Conservation (phyloP, 73 alveolate species). For the Paramecium octaurelia region DNA sequence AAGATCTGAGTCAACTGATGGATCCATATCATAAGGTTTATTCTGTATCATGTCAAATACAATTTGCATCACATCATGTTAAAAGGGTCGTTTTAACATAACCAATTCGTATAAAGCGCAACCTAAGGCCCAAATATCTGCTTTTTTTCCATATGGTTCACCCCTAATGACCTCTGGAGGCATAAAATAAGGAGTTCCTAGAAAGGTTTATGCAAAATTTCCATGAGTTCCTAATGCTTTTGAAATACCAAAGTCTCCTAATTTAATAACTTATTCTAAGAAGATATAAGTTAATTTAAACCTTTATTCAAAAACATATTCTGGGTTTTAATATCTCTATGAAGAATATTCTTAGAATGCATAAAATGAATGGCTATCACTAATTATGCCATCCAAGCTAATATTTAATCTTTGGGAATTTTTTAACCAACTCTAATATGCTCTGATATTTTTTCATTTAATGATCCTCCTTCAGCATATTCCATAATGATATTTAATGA, state of each 20-base stretch:
- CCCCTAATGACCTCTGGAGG: constrained; percentile 96
- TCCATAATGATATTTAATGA: constrained; percentile 91
- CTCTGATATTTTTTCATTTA: constrained; percentile 81
- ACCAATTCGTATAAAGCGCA: constrained; percentile 94
- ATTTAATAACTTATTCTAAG: constrained; percentile 77
- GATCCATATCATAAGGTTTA: constrained; percentile 70
- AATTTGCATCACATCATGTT: constrained; percentile 72
- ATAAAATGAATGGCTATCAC: constrained; percentile 88
- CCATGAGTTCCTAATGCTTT: constrained; percentile 82
- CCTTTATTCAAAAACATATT: constrained; percentile 85
- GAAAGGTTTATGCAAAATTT: constrained; percentile 82
- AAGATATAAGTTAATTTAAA: not conserved
- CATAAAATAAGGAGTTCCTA: constrained; percentile 98
- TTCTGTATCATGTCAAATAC: constrained; percentile 72
- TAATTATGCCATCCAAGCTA: constrained; percentile 86
- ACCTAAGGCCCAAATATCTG: constrained; percentile 99
- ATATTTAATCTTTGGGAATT: constrained; percentile 78
- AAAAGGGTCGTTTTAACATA: constrained; percentile 92
- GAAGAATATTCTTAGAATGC: constrained; percentile 93
- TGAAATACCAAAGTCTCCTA: constrained; percentile 97
- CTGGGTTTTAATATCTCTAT: constrained; percentile 93
- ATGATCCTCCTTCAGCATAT: constrained; percentile 96
- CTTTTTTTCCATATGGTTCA: constrained; percentile 89
- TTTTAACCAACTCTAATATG: constrained; percentile 64
- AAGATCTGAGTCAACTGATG: constrained; percentile 65